These are phyloP conservation scores for Parascedosporium putredinis DNA, from an alignment of 2,329 filamentous ascomycete genomes.

Conservation along the genomic window DNA sequence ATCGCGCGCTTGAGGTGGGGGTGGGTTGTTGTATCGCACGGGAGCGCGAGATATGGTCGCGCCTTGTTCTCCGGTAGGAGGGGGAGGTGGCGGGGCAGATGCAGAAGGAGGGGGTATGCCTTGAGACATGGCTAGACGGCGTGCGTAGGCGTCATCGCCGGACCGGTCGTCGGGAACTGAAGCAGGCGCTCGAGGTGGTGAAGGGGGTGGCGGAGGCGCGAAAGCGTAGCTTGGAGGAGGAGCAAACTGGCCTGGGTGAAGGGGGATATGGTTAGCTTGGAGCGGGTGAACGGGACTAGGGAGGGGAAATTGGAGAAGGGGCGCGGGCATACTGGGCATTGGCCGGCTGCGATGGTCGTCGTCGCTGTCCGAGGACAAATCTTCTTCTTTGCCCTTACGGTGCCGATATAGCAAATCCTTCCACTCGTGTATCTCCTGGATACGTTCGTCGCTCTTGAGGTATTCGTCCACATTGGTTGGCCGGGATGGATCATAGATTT, in stretches of 20 bases:
- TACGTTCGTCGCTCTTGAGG: conserved; percentile 71
- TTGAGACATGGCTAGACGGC: conserved; percentile 48
- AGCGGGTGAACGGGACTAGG: not conserved
- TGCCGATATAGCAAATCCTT: conserved; percentile 71
- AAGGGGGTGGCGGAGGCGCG: conserved; percentile 40
- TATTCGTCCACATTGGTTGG: conserved; percentile 83
- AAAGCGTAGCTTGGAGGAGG: conserved; percentile 47
- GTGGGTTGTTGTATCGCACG: conserved; percentile 55
- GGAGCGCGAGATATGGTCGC: conserved; percentile 66
- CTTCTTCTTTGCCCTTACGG: conserved; percentile 38
- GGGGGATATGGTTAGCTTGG: not conserved
- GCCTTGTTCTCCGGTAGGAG: conserved; percentile 23
- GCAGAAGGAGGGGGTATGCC: conserved; percentile 23
- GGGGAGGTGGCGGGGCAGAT: conserved; percentile 21
- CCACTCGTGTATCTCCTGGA: conserved; percentile 74
- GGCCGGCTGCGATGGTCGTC: conserved; percentile 13
- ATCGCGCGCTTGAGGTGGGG: conserved; percentile 26
- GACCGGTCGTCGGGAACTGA: conserved; percentile 46
- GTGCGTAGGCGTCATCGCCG: conserved; percentile 60
- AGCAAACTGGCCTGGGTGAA: conserved; percentile 43
- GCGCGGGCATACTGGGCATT: conserved; percentile 13
- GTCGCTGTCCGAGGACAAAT: conserved; percentile 29
- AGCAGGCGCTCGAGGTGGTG: conserved; percentile 33
- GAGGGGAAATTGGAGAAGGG: not conserved
- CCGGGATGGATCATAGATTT: conserved; percentile 74